Conservation (phyloP, 352 stramenopile species). For the Pythium biforme region DNA sequence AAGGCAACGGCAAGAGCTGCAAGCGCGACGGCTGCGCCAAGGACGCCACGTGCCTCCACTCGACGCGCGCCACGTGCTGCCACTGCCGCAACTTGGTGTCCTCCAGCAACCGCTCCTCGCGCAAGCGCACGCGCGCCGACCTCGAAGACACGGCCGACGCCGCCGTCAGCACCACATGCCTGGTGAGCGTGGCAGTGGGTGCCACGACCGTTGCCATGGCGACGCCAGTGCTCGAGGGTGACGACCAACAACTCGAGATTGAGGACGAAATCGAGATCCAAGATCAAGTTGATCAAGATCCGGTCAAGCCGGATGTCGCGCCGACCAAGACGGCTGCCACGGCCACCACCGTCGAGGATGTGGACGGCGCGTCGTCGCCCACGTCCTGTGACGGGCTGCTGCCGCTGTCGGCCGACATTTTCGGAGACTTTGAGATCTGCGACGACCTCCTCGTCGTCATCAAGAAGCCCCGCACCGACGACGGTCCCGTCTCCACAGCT, state of each 20-base stretch:
- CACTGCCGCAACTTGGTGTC: slow-evolving; percentile 78
- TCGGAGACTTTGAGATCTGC: slow-evolving; percentile 22
- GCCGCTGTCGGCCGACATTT: slow-evolving; percentile 18
- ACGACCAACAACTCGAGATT: neutral
- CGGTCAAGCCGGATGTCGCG: neutral
- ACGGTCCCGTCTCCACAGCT: neutral
- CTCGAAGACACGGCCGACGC: neutral
- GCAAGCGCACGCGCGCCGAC: slow-evolving; percentile 34
- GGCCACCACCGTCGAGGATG: neutral
- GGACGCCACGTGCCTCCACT: slow-evolving; percentile 68
- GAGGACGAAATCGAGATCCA: neutral
- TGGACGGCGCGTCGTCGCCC: slow-evolving; percentile 17
- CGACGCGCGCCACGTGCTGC: slow-evolving; percentile 71
- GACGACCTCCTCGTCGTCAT: slow-evolving; percentile 23
- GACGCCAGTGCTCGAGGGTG: neutral
- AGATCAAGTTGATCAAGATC: neutral
- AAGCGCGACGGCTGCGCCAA: slow-evolving; percentile 57
- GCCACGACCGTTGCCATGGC: too few relatives aligned
- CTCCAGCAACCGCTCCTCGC: slow-evolving; percentile 40
- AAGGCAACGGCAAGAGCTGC: slow-evolving; percentile 64
- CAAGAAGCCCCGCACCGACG: slow-evolving; percentile 18
- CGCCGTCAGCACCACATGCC: neutral
- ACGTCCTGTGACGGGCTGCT: slow-evolving; percentile 22
- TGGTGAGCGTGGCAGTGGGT: too few relatives aligned
- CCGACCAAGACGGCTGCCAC: neutral